Percentiles rank a stretch among this genome's conserved stretches.
Evolutionary conservation across 169 alveolate genomes (phyloP).

Genomic region (Miamiensis avidus): DNA sequence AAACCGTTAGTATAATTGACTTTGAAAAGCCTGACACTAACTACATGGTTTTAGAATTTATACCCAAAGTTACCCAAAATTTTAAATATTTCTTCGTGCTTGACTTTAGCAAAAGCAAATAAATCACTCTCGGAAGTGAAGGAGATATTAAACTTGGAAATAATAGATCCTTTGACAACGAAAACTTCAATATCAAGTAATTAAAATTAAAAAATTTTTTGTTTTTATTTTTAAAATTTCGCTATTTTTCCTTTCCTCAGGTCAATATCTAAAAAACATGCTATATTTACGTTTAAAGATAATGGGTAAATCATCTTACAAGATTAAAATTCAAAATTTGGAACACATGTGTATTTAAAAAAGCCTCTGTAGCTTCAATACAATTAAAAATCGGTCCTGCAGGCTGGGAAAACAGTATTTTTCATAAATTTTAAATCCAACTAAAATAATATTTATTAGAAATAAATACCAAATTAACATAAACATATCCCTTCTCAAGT

Average conservation of each 20-base stretch:
- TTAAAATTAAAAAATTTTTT: not conserved
- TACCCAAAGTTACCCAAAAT: not conserved
- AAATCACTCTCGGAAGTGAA: not conserved
- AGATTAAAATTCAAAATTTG: constrained; percentile 64
- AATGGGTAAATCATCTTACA: constrained; percentile 35
- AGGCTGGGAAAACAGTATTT: not conserved
- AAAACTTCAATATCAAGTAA: not conserved
- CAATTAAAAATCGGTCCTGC: too few relatives aligned
- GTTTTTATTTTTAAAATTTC: not conserved
- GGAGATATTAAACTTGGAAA: not conserved
- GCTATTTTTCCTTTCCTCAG: constrained; percentile 28
- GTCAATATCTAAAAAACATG: constrained; percentile 62
- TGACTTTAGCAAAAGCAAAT: not conserved
- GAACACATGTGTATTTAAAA: constrained; percentile 31
- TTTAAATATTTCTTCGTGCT: too few relatives aligned
- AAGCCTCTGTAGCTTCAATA: not conserved
- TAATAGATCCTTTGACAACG: not conserved
- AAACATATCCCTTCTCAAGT: too few relatives aligned
- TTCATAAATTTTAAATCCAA: too few relatives aligned
- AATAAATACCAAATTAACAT: too few relatives aligned
- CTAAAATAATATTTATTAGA: too few relatives aligned
- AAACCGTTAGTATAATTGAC: not conserved
- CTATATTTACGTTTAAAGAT: constrained; percentile 28
- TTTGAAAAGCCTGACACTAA: not conserved
- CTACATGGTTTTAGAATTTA: not conserved